Conservation (phyloP, 129 eudicot genomes). For the Silybum marianum region DNA sequence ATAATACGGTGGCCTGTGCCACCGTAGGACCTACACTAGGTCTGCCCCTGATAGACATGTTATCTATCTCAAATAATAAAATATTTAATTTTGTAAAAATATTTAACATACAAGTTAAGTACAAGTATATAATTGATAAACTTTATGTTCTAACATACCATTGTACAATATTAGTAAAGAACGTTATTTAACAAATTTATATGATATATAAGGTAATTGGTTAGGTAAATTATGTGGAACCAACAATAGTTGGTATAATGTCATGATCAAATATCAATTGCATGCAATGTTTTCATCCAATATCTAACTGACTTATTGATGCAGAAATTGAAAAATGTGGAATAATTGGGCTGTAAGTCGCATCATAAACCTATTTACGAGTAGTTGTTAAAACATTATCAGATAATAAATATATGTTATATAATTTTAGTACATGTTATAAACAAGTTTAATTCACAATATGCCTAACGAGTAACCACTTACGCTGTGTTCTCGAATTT, state of each 20-base stretch:
- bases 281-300: not conserved
- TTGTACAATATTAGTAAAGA: not conserved
- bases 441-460: not conserved
- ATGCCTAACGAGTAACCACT: not conserved
- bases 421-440: too few relatives aligned
- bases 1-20: too few relatives aligned
- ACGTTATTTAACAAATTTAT: not conserved
- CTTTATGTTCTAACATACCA: not conserved
- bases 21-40: too few relatives aligned
- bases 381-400: not conserved
- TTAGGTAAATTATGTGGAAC: not conserved
- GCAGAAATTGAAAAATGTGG: too few relatives aligned
- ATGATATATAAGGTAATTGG: not conserved
- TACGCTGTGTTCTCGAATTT: too few relatives aligned
- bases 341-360: not conserved
- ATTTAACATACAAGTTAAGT: not conserved
- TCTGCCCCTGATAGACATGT: too few relatives aligned
- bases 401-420: not conserved
- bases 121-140: not conserved
- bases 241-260: not conserved
- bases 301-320: not conserved
- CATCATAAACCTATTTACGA: not conserved
- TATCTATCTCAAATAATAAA: not conserved
- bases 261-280: not conserved
- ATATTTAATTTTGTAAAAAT: not conserved